A percentile compares a stretch with the other conserved stretches of the same genome.
These are phyloP conservation scores for Colletotrichum camelliae DNA, from an alignment of 2,329 filamentous ascomycete species.

Conservation along the genomic window DNA sequence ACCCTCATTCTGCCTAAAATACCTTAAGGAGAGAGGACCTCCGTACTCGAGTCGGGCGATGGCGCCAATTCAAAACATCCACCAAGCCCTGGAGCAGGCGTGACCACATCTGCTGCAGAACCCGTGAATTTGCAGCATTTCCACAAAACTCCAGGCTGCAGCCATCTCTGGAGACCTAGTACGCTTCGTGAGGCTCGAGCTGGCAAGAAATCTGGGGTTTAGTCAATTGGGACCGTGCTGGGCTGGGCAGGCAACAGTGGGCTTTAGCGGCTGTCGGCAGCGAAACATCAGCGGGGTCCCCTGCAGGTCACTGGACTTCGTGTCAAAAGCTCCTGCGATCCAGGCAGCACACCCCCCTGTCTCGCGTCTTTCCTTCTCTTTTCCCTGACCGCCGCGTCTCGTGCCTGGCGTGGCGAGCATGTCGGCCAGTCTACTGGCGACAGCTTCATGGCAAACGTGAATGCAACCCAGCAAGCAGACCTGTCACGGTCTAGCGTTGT, in stretches of 20 bases:
- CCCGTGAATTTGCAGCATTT: background rate
- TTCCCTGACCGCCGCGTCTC: constrained; percentile 5
- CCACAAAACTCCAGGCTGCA: background rate
- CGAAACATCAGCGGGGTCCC: background rate
- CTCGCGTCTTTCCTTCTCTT: background rate
- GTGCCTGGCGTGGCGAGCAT: background rate
- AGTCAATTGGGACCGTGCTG: background rate
- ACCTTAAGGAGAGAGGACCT: background rate
- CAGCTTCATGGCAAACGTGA: background rate
- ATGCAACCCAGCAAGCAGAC: background rate
- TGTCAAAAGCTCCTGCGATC: constrained; percentile 1
- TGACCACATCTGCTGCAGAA: background rate
- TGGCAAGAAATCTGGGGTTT: background rate
- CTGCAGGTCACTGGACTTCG: constrained; percentile 20
- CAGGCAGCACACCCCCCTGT: constrained; percentile 20
- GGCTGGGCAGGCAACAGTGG: constrained; percentile 15
- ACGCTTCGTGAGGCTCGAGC: background rate
- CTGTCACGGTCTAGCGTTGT: background rate
- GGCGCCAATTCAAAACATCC: background rate
- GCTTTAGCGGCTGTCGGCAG: background rate
- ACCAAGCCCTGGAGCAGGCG: background rate
- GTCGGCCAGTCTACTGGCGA: background rate
- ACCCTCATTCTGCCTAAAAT: background rate
- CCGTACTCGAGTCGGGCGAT: background rate
- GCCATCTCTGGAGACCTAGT: background rate